These are phyloP conservation scores for Tubosaeta sp. DNA, from an alignment of 768 basidiomycete species.

Conservation along the genomic window DNA sequence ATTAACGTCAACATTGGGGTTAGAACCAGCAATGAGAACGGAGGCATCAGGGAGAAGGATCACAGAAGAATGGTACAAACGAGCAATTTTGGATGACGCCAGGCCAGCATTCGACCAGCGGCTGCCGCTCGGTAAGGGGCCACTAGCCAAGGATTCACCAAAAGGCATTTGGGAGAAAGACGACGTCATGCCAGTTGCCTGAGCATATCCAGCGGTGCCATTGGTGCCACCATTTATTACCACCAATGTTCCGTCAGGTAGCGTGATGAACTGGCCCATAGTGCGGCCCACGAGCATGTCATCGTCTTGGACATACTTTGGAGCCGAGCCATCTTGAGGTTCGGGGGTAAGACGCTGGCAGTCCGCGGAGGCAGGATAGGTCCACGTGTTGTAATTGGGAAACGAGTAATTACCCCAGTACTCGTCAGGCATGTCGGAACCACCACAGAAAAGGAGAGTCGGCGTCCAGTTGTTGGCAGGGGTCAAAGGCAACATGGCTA, in stretches of 20 bases:
- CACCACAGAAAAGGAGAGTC: conserved; percentile 89
- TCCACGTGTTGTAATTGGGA: conserved; percentile 72
- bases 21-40: conserved; percentile 86
- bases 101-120: conserved; percentile 75
- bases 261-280: conserved; percentile 90
- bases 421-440: conserved; percentile 69
- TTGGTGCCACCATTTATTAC: conserved; percentile 79
- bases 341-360: conserved; percentile 88
- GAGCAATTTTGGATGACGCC: conserved; percentile 58
- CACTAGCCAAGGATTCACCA: conserved; percentile 72
- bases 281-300: conserved; percentile 70
- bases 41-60: conserved; percentile 84
- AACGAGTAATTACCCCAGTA: conserved; percentile 76
- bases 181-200: conserved; percentile 43
- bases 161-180: conserved; percentile 56
- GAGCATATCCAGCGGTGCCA: conserved; percentile 87
- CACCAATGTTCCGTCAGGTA: conserved; percentile 72
- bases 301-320: conserved; percentile 68
- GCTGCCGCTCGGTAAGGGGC: conserved; percentile 67
- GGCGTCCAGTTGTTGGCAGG: conserved; percentile 84
- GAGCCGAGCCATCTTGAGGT: conserved; percentile 59
- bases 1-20: conserved; percentile 89
- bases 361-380: conserved; percentile 62
- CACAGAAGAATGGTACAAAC: conserved; percentile 91
- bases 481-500: conserved; percentile 87